These are phyloP conservation scores for Leccinum imitatum DNA, from an alignment of 768 basidiomycete species.

Conservation along the genomic window DNA sequence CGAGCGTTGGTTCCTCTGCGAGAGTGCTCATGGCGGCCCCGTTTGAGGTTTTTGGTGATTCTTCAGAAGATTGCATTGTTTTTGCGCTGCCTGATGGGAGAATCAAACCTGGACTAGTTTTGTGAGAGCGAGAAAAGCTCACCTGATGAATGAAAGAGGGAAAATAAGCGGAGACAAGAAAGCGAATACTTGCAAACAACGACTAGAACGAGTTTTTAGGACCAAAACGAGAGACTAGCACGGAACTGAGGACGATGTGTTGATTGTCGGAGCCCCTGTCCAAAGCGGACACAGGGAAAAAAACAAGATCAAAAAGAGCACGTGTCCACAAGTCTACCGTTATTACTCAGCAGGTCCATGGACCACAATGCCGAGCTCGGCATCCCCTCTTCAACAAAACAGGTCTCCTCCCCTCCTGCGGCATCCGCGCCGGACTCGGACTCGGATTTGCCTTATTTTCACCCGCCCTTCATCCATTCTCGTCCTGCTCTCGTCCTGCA, in stretches of 20 bases:
- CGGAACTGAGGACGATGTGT: conserved; percentile 27
- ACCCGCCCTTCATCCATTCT: conserved; percentile 12
- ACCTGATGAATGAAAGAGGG: conserved; percentile 15
- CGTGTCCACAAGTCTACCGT: conserved; percentile 27
- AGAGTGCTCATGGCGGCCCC: conserved; percentile 6
- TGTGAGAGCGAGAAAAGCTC: neutral
- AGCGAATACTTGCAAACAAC: conserved; percentile 2
- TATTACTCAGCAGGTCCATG: conserved; percentile 29
- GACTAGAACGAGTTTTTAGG: conserved; percentile 19
- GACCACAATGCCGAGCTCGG: conserved; percentile 21
- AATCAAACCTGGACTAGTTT: conserved; percentile 18
- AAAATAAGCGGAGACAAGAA: neutral
- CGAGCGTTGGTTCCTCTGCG: conserved; percentile 24
- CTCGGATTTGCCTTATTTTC: neutral
- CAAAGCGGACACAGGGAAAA: conserved; percentile 36
- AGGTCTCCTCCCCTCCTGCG: neutral
- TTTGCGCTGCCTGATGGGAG: conserved; percentile 33
- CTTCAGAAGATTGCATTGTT: conserved; percentile 32
- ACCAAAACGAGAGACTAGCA: conserved; percentile 11
- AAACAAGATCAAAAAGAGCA: conserved; percentile 35
- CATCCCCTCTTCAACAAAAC: neutral
- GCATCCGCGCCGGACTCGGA: conserved; percentile 11
- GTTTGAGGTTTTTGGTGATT: conserved; percentile 21
- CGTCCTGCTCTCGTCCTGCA: conserved; percentile 14
- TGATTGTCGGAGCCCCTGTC: conserved; percentile 40